Evolutionary conservation across 805 yeast species (phyloP).

Genomic region (Ogataea degrootiae): DNA sequence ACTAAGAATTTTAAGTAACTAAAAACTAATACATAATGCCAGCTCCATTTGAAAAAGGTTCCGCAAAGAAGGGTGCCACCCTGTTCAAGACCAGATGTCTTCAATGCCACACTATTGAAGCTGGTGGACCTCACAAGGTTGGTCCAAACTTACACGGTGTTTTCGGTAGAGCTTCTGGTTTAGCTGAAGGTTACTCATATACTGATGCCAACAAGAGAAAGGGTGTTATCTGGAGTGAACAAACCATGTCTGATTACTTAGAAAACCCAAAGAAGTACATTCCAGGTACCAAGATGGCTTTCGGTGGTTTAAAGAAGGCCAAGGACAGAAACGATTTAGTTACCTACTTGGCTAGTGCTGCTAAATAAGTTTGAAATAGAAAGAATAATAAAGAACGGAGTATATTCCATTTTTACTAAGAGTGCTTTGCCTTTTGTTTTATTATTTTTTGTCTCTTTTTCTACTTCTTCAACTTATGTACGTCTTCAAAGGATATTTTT

Average conservation of each 20-base stretch:
- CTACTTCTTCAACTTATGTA: too few relatives aligned
- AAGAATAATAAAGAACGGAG: not conserved
- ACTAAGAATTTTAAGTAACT: not conserved
- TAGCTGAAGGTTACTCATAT: conserved; percentile 89
- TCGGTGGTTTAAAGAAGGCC: conserved; percentile 98
- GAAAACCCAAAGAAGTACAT: conserved; percentile 99
- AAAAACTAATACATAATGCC: conserved; percentile 26
- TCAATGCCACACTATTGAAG: conserved; percentile 97
- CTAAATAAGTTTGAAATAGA: conserved; percentile 34
- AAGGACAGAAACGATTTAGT: conserved; percentile 97
- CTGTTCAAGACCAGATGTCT: conserved; percentile 98
- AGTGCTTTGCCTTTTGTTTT: not conserved
- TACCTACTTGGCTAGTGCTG: conserved; percentile 66
- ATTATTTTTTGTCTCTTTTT: too few relatives aligned
- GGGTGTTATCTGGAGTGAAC: conserved; percentile 84
- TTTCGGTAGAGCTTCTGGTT: conserved; percentile 88
- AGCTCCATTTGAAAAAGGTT: conserved; percentile 46
- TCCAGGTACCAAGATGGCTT: conserved; percentile 99
- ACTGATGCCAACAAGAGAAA: conserved; percentile 98
- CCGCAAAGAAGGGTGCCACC: conserved; percentile 93
- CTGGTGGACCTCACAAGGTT: conserved; percentile 96
- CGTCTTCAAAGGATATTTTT: not conserved
- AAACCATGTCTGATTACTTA: conserved; percentile 90
- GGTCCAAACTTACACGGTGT: conserved; percentile 98
- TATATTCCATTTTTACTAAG: not conserved